A percentile compares a stretch with the other conserved stretches of the same genome.
Conservation (phyloP, 371 early-diverging fungal species). For the Zancudomyces culisetae region DNA sequence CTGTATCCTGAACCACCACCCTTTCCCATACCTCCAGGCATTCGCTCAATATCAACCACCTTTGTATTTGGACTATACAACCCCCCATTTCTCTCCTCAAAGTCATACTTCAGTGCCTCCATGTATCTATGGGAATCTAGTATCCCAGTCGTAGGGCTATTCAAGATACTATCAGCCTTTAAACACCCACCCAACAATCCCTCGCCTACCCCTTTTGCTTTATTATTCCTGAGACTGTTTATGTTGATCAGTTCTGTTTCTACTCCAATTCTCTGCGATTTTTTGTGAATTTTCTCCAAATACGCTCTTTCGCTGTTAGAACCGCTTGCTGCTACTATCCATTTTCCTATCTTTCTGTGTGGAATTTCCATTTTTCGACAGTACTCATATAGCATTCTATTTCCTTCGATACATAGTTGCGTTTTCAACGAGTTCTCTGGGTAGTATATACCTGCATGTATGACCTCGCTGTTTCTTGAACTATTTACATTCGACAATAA, state of each 20-base stretch:
- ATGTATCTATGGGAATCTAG: conserved; percentile 52
- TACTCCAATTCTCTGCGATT: conserved; percentile 37
- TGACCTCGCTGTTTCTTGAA: conserved; percentile 81
- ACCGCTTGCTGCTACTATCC: conserved; percentile 43
- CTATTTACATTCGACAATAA: conserved; percentile 13
- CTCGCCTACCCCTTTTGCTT: too few species aligned
- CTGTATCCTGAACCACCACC: conserved; percentile 21
- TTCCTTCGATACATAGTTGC: conserved; percentile 57
- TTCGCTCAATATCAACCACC: conserved; percentile 26
- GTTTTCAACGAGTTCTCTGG: conserved; percentile 59
- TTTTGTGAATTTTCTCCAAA: conserved; percentile 33
- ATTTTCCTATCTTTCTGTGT: conserved; percentile 41
- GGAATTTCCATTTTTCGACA: conserved; percentile 30
- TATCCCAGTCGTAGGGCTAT: conserved; percentile 62
- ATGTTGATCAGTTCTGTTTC: conserved; percentile 32
- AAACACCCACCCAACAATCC: too few species aligned
- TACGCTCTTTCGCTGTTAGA: conserved; percentile 26
- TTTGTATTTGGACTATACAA: conserved; percentile 30
- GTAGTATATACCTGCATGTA: conserved; percentile 82
- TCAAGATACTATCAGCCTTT: conserved; percentile 27
- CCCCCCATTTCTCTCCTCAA: conserved; percentile 25
- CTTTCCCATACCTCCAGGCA: not conserved
- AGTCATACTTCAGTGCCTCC: conserved; percentile 31
- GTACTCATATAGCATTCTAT: conserved; percentile 40
- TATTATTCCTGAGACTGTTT: not conserved